Base-by-base conservation (phyloP, 1,284 basidiomycete species). In the Spongispora temasekensis region DNA sequence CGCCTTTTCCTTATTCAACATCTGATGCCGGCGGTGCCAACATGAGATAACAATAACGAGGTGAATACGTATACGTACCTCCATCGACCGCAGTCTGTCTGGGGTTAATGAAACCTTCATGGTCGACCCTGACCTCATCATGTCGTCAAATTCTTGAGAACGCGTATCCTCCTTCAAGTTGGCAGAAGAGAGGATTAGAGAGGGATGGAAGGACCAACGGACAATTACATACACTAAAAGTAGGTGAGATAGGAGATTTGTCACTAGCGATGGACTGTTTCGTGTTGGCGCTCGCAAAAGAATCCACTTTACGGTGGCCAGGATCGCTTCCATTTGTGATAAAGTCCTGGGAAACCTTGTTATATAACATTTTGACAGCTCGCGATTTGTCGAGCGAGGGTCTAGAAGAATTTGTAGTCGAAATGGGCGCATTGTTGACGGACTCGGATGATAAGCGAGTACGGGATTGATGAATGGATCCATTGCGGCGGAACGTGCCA, bases 71-170 rank as follows among this genome's bases (percentile, higher is more conserved):
- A 63, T 64, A 71, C 63, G 67, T 76, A 95, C 95, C 82, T 96
- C 94, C 84, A 95, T 95, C 42, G 88, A 92, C 75, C 88, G 91
- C 59, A 97, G 79, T 56, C 95, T 83, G 78, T 96, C 91, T 59
- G 96, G 96, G 30, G 96, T 98, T 62, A 98, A 82, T 53, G 94
- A 97, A 68, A 98, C 90, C 75, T 95, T 97, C 89, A 96, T 92
- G 10, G 95, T 97, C 58, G 90, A 82, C 58, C 89, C 87, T 61
- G 91, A 94, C 57, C 87, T 85, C 85, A 97, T 89, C 72, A 97
- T 80, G 72, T 93, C 88, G 76, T 97, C 95, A 74, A 97, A 97
- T 73, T 95, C 92, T 62, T 90, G 83, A 60, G 84, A 80, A 65
- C 83, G 78, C 19, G 80, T 78, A 48, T 83, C 80, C 67, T 84